phyloP scores from a whole-genome alignment of 2,329 filamentous ascomycete species.

The Colletotrichum navitas region DNA sequence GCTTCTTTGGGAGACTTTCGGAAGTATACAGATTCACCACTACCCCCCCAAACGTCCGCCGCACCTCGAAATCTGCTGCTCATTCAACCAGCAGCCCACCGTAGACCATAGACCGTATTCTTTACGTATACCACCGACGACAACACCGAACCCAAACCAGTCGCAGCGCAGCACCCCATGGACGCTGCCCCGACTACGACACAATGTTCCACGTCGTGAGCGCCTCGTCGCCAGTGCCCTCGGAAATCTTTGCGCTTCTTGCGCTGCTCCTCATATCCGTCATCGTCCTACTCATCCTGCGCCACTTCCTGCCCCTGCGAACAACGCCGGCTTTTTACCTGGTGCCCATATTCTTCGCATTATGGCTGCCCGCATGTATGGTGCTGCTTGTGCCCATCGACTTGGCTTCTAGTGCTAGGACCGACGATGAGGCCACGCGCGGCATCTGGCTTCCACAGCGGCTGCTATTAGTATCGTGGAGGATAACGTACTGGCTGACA shows the following conservation, averaged over 20 bases:
- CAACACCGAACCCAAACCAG: background rate
- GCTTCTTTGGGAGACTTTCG: conserved; percentile 4
- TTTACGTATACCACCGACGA: background rate
- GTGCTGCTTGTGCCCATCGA: conserved; percentile 95
- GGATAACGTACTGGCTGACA: conserved; percentile 97
- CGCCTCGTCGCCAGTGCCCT: conserved; percentile 77
- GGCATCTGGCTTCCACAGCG: conserved; percentile 90
- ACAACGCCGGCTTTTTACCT: conserved; percentile 90
- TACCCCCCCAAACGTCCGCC: background rate
- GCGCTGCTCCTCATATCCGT: conserved; percentile 81
- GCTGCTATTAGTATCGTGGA: conserved; percentile 88
- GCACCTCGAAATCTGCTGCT: background rate
- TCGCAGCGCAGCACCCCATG: conserved; percentile 32
- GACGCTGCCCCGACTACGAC: conserved; percentile 40
- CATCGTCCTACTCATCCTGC: conserved; percentile 84
- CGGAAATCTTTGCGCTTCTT: conserved; percentile 80
- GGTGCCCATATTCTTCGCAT: conserved; percentile 94
- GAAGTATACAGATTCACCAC: conserved; percentile 11
- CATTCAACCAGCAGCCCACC: background rate
- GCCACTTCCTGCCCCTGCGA: conserved; percentile 91
- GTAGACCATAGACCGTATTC: background rate
- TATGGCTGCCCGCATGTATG: conserved; percentile 91
- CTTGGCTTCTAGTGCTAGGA: conserved; percentile 85
- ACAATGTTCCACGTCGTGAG: conserved; percentile 66
- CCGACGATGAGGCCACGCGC: conserved; percentile 76